These are phyloP conservation scores for Ustilago esculenta DNA, from an alignment of 1,284 basidiomycete genomes.

Conservation along the genomic window DNA sequence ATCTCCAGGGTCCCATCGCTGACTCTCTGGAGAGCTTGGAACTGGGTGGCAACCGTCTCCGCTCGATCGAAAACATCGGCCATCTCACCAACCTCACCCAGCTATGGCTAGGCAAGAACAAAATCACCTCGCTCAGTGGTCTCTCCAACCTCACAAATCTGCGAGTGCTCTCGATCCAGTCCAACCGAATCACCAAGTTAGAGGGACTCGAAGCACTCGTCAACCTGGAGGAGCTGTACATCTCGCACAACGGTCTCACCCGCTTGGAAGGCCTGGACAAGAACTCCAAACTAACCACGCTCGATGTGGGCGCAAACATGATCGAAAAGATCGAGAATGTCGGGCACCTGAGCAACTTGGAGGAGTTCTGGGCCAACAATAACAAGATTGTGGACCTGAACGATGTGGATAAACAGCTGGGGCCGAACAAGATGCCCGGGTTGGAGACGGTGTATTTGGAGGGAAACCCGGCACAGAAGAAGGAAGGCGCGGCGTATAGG, in stretches of 20 bases:
- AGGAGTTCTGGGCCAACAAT: constrained; percentile 94
- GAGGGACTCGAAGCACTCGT: constrained; percentile 73
- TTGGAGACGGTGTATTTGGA: constrained; percentile 94
- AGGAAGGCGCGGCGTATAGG: constrained; percentile 81
- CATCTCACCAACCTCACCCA: constrained; percentile 84
- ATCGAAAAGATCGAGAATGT: constrained; percentile 82
- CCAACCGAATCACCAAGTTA: constrained; percentile 89
- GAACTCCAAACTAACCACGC: constrained; percentile 75
- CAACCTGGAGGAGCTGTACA: constrained; percentile 86
- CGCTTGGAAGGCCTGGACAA: constrained; percentile 83
- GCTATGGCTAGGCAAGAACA: constrained; percentile 88
- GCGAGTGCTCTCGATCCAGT: constrained; percentile 76
- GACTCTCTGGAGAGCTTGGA: constrained; percentile 83
- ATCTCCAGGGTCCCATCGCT: constrained; percentile 73
- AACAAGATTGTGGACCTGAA: constrained; percentile 81
- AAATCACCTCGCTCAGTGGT: constrained; percentile 57
- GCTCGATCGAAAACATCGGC: constrained; percentile 90
- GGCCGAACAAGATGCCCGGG: constrained; percentile 71
- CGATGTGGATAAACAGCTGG: constrained; percentile 79
- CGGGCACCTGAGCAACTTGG: constrained; percentile 78
- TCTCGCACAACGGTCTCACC: constrained; percentile 91
- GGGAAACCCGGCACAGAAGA: constrained; percentile 86
- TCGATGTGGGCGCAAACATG: constrained; percentile 89
- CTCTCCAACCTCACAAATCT: constrained; percentile 31
- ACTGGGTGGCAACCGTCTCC: constrained; percentile 88